phyloP scores from a whole-genome alignment of 2,329 filamentous ascomycete genomes.

The Spiromastix sp. region DNA sequence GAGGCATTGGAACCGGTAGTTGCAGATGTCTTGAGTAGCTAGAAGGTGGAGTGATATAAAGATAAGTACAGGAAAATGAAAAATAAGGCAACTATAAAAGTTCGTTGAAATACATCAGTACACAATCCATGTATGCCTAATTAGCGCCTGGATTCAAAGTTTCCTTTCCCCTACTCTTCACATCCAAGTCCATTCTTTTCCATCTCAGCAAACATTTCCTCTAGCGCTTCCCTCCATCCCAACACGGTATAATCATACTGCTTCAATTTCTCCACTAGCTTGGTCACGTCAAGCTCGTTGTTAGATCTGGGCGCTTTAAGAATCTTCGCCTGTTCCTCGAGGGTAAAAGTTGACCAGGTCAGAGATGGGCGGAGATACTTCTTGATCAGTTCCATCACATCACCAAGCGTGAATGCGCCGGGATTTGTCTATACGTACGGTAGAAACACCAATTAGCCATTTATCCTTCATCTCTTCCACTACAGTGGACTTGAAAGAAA shows the following conservation, averaged over 20 bases:
- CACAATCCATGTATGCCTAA: too few species aligned
- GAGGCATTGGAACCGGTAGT: too few species aligned
- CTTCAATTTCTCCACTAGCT: not conserved
- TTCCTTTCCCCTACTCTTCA: not conserved
- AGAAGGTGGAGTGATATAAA: too few species aligned
- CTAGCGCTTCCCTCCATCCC: not conserved
- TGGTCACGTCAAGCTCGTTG: not conserved
- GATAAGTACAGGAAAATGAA: too few species aligned
- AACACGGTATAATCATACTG: not conserved
- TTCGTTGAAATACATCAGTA: too few species aligned
- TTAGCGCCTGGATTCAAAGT: too few species aligned
- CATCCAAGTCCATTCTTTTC: not conserved
- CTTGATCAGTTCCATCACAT: conserved; percentile 53
- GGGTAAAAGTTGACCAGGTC: not conserved
- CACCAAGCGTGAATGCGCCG: conserved; percentile 60
- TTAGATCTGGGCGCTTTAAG: not conserved
- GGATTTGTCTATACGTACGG: conserved; percentile 61
- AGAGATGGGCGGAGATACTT: conserved; percentile 49
- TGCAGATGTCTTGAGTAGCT: too few species aligned
- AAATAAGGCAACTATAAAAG: too few species aligned
- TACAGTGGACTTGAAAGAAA: too few species aligned
- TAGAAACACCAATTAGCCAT: too few species aligned
- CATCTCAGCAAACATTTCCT: not conserved
- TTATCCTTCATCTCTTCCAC: too few species aligned
- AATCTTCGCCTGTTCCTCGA: not conserved